These are phyloP conservation scores for Leptographium flavum DNA, from an alignment of 2,329 filamentous ascomycete genomes.

Conservation along the genomic window DNA sequence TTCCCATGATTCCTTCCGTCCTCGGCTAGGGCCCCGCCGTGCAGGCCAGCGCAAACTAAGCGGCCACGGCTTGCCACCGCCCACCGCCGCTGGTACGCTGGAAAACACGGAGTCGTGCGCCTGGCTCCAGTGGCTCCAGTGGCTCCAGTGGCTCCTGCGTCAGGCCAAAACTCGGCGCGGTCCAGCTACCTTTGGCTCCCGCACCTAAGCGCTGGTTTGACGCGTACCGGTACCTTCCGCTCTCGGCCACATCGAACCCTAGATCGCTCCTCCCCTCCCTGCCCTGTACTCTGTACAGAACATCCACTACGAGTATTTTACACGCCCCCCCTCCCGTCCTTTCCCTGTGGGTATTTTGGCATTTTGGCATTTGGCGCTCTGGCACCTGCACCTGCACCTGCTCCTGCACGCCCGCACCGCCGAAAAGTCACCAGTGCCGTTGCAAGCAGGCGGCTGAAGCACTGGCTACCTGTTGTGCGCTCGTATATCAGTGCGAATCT, in stretches of 20 bases:
- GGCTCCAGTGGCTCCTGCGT: too few relatives aligned
- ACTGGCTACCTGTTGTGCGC: background rate
- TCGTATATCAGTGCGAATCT: conserved; percentile 8
- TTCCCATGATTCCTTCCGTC: conserved; percentile 9
- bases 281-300: background rate
- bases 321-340: background rate
- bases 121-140: too few relatives aligned
- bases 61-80: too few relatives aligned
- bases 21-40: conserved; percentile 9
- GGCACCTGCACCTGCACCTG: too few relatives aligned
- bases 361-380: too few relatives aligned
- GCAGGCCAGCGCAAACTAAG: background rate
- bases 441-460: background rate
- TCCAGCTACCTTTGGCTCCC: conserved; percentile 10
- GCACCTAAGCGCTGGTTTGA: conserved; percentile 2
- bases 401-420: too few relatives aligned
- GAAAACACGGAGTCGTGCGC: background rate
- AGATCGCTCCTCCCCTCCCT: background rate
- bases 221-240: conserved; percentile 6
- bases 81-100: background rate
- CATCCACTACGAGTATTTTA: background rate
- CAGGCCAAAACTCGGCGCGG: conserved; percentile 5
- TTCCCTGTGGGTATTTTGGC: too few relatives aligned
- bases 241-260: background rate
- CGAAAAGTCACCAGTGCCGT: background rate